Evolutionary conservation across 1,284 basidiomycete species (phyloP).

Genomic region (Abortiporus biennis): DNA sequence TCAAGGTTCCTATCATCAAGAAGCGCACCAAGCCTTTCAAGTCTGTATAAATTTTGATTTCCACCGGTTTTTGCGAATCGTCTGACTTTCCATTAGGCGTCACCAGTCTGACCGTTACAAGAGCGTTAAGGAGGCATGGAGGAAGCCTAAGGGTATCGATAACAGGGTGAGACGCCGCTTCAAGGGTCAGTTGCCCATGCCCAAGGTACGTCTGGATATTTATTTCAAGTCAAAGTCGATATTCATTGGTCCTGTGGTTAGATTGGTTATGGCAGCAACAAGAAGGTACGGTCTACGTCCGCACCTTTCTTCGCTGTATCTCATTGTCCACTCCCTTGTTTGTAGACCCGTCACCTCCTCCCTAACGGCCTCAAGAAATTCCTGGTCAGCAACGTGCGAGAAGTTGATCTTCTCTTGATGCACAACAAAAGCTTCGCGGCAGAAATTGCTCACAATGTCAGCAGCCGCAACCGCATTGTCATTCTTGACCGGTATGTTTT

Average conservation of each 20-base stretch:
- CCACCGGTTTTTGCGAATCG: slow-evolving; percentile 12
- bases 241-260: slow-evolving; percentile 12
- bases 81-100: slow-evolving; percentile 51
- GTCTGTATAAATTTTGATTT: slow-evolving; percentile 37
- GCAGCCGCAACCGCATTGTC: slow-evolving; percentile 90
- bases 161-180: slow-evolving; percentile 94
- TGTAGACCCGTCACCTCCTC: slow-evolving; percentile 84
- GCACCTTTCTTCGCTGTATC: not conserved
- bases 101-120: slow-evolving; percentile 97
- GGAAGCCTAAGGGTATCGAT: slow-evolving; percentile 97
- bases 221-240: not conserved
- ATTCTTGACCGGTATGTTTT: slow-evolving; percentile 80
- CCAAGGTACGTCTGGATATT: slow-evolving; percentile 58
- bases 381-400: slow-evolving; percentile 86
- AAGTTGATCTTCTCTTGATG: slow-evolving; percentile 93
- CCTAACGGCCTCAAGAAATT: slow-evolving; percentile 95
- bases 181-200: slow-evolving; percentile 94
- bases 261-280: slow-evolving; percentile 87
- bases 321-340: slow-evolving; percentile 3
- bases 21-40: slow-evolving; percentile 96
- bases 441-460: slow-evolving; percentile 96
- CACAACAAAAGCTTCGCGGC: slow-evolving; percentile 98
- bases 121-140: slow-evolving; percentile 94
- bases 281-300: slow-evolving; percentile 40
- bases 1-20: slow-evolving; percentile 90